Conservation (phyloP, 73 alveolate species). For the Tetrahymena borealis region DNA sequence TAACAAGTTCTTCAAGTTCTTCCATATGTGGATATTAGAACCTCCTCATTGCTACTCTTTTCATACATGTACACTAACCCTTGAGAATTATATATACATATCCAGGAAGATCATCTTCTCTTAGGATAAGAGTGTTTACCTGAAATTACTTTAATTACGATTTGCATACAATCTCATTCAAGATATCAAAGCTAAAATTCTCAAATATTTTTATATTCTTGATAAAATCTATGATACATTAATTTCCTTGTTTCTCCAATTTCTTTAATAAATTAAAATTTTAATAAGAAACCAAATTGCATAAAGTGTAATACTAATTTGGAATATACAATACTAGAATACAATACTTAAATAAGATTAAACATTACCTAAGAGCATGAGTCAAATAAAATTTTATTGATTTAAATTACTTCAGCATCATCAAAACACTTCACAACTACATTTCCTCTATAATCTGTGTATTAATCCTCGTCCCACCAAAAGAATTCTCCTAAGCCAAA, state of each 20-base stretch:
- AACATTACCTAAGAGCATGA: not conserved
- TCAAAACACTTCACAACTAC: not conserved
- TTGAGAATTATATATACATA: not conserved
- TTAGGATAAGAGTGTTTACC: not conserved
- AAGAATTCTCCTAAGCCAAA: not conserved
- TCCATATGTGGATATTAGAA: not conserved
- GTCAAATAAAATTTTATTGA: not conserved
- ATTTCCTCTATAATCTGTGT: not conserved
- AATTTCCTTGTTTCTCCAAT: not conserved
- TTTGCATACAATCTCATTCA: not conserved
- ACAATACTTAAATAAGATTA: not conserved
- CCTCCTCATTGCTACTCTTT: not conserved
- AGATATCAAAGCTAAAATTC: not conserved
- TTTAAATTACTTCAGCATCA: not conserved
- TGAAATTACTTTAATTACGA: not conserved
- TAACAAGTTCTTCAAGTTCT: not conserved
- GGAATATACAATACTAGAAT: not conserved
- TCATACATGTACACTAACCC: not conserved
- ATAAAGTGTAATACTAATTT: not conserved
- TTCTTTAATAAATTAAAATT: not conserved
- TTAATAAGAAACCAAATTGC: not conserved
- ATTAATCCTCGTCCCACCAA: not conserved
- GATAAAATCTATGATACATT: not conserved
- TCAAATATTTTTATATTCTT: not conserved
- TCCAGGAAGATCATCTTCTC: not conserved